phyloP scores from a whole-genome alignment of 805 yeast species.

The Yarrowia deformans region DNA sequence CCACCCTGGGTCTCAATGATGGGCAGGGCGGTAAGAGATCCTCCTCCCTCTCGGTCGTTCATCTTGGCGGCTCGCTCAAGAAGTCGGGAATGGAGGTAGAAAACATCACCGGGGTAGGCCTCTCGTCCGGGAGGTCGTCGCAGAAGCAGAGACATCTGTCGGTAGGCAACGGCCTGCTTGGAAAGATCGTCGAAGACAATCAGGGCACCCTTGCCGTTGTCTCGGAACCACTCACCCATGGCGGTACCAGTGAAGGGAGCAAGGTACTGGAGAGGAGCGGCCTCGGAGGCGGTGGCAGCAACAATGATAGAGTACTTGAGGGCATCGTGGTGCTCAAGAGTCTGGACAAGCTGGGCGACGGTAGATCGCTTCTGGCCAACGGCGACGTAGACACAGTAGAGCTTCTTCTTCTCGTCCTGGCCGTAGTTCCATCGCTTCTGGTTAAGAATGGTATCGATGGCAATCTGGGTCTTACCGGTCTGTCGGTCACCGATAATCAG shows the following conservation, averaged over 20 bases:
- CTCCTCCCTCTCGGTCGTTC: constrained; percentile 88
- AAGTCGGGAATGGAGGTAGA: constrained; percentile 93
- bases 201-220: constrained; percentile 97
- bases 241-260: constrained; percentile 99
- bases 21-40: constrained; percentile 95
- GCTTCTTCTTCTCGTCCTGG: constrained; percentile 93
- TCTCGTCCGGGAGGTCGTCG: constrained; percentile 98
- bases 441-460: constrained; percentile 96
- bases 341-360: constrained; percentile 99
- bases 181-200: constrained; percentile 98
- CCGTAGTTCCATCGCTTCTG: constrained; percentile 99
- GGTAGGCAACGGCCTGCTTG: constrained; percentile 99
- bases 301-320: constrained; percentile 96
- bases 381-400: constrained; percentile 99
- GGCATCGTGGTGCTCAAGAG: constrained; percentile 98
- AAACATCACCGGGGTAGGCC: constrained; percentile 97
- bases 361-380: constrained; percentile 99
- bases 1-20: constrained; percentile 99
- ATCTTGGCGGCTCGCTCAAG: constrained; percentile 98
- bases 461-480: constrained; percentile 99
- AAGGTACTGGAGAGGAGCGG: constrained; percentile 99
- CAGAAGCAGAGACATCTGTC: constrained; percentile 96
- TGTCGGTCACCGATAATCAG: constrained; percentile 99
- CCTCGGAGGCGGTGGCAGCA: constrained; percentile 99
- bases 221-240: constrained; percentile 99